These are phyloP conservation scores for Moesziomyces sp. DNA, from an alignment of 1,284 basidiomycete species.

Conservation along the genomic window DNA sequence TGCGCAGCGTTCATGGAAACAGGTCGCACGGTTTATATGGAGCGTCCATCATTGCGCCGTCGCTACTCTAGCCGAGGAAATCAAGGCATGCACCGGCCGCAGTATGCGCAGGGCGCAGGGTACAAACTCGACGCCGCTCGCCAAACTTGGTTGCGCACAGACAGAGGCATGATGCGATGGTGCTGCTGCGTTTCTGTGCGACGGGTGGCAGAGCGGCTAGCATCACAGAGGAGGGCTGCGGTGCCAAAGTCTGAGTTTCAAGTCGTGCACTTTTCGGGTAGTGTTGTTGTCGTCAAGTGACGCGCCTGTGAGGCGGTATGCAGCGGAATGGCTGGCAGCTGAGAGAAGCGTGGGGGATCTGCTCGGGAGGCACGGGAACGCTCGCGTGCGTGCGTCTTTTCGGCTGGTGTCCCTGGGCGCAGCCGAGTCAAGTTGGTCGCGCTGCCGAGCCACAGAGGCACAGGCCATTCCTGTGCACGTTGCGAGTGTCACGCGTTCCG, in stretches of 20 bases:
- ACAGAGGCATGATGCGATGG: too few species aligned
- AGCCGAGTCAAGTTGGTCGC: neutral
- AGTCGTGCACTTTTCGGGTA: neutral
- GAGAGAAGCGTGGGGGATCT: neutral
- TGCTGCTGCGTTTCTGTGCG: neutral
- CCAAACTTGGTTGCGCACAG: too few species aligned
- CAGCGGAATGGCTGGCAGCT: too few species aligned
- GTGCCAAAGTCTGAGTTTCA: neutral
- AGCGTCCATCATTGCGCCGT: neutral
- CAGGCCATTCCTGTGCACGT: neutral
- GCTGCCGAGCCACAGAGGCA: neutral
- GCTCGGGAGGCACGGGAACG: neutral
- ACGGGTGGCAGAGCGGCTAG: neutral
- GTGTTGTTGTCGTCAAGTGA: neutral
- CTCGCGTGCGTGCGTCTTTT: neutral
- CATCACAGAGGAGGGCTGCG: neutral
- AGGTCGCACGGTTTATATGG: neutral
- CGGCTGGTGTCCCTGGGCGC: neutral
- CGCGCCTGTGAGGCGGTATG: neutral
- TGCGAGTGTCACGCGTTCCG: neutral
- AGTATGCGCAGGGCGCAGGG: neutral
- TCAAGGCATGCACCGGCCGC: neutral
- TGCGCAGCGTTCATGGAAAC: too few species aligned
- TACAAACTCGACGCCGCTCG: neutral
- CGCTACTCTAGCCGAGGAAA: neutral